Evolutionary conservation across 176 grass and related monocot species (phyloP), one percentile per base, ranked within the genome.

Genomic region (Pontederia paniculata): DNA sequence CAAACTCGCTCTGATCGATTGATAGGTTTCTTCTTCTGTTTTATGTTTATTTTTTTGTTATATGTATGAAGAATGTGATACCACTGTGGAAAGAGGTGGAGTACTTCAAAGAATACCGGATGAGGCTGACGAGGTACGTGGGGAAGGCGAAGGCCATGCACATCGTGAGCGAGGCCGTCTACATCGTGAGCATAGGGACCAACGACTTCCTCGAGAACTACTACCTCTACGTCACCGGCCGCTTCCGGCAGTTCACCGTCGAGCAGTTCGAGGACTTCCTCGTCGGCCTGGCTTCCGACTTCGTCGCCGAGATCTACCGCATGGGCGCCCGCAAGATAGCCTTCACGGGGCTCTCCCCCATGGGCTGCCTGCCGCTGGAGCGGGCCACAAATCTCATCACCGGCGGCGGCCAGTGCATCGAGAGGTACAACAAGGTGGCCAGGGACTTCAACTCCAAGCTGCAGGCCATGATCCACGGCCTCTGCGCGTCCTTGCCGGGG

Each of bases 141-240:
- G 85, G 76, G 9, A 61, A 69, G 17, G 58, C 55, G 0, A 2
- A 16, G 9, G 81, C 73, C 0, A 42, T 64, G 57, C 10, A 59
- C 37, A 84, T 70, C 41, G 61, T 89, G 17, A 42, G 49, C 16
- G 77, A 84, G 62, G 77, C 85, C 4, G 28, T 84, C 0, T 84
- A 81, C 51, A 2, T 78, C 47, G 62, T 84, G 53, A 89, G 81
- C 63, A 56, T 89, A 20, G 85, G 81, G 60, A 89, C 81, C 51
- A 89, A 89, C 56, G 85, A 89, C 45, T 84, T 89, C 81, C 52
- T 77, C 13, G 21, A 75, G 12, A 85, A 85, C 61, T 85, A 80
- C 61, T 85, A 67, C 55, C 75, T 84, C 50, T 19, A 76, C 57
- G 81, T 62, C 62, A 81, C 87, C 18, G 45, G 72, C 14, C 48